A percentile compares a stretch with the other conserved stretches of the same genome.
phyloP scores from a whole-genome alignment of 2,329 filamentous ascomycete genomes.

The Sporothrix globosa region DNA sequence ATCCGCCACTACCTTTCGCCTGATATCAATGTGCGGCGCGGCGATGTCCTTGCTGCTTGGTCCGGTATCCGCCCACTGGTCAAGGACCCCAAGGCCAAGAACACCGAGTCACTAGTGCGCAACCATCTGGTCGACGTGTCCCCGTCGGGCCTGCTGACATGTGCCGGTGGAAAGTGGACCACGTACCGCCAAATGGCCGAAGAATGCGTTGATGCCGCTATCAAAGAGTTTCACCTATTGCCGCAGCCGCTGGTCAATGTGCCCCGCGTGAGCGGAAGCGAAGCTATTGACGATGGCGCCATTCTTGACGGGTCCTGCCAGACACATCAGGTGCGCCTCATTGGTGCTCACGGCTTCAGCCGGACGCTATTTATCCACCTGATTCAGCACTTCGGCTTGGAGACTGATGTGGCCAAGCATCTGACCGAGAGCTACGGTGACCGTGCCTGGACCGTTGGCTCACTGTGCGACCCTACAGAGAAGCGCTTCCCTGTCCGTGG shows the following conservation, averaged over 20 bases:
- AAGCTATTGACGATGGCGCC: slow-evolving; percentile 70
- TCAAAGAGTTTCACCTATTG: slow-evolving; percentile 65
- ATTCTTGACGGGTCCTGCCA: slow-evolving; percentile 72
- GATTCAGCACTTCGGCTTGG: slow-evolving; percentile 89
- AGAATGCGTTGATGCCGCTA: slow-evolving; percentile 78
- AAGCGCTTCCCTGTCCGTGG: slow-evolving; percentile 81
- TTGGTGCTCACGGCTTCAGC: slow-evolving; percentile 77
- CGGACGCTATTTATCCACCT: slow-evolving; percentile 92
- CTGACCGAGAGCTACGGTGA: slow-evolving; percentile 87
- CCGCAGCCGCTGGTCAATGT: slow-evolving; percentile 52
- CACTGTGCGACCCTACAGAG: slow-evolving; percentile 77
- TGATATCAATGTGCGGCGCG: slow-evolving; percentile 72
- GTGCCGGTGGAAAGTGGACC: slow-evolving; percentile 84
- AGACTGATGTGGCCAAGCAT: slow-evolving; percentile 93
- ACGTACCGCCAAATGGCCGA: slow-evolving; percentile 88
- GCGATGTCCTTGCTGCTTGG: slow-evolving; percentile 80
- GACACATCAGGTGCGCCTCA: slow-evolving; percentile 71
- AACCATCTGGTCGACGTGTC: slow-evolving; percentile 79
- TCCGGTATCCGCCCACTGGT: slow-evolving; percentile 76
- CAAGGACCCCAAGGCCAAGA: slow-evolving; percentile 77
- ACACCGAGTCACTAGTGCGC: slow-evolving; percentile 80
- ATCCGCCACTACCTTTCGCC: slow-evolving; percentile 75
- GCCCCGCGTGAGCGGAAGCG: slow-evolving; percentile 69
- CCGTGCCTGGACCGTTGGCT: slow-evolving; percentile 86
- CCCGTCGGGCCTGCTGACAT: slow-evolving; percentile 73